Base-by-base conservation (phyloP, 257 asterid genomes). In the Osmanthus fragrans region DNA sequence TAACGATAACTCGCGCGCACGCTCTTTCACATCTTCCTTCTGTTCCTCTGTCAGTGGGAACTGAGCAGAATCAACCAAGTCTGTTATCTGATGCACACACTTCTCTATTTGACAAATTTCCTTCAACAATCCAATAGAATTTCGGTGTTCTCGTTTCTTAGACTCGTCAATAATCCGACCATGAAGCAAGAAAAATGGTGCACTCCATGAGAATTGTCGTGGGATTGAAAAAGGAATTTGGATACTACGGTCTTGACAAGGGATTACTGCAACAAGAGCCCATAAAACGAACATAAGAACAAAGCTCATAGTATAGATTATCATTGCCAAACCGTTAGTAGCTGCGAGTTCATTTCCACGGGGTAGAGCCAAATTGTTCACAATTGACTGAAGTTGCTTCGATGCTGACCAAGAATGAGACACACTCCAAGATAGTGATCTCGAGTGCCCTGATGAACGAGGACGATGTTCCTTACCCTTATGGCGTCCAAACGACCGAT, bases 351-450 rank as follows among this genome's bases (percentile, higher is more conserved):
- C 99, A 40, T 79, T 81, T 23, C 88, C 84, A 40, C 96, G 93
- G 0, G 99, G 99, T 8, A 92, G 88, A 60, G 81, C 79, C 79
- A 96, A 78, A 86, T 79, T 88, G 82, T 54, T 88, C 5, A 95
- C 88, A 23, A 96, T 84, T 36, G 86, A 77, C 49, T 93, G 98
- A 76, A 96, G 96, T 86, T 96, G 99, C 86, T 92, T 96, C 0
- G 97, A 88, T 8, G 99, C 97, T 0, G 99, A 96, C 99, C 99
- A 96, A 73, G 87, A 73, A 56, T 86, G 89, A 0, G 99, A 90
- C 7, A 96, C 97, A 19, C 98, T 92, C 99, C 99, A 96, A 23
- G 99, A 93, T 11, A 92, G 84, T 3, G 99, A 96, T 67, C 99
- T 77, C 10, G 97, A 83, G 80, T 96, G 99, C 36, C 97, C 92